Base-by-base conservation (phyloP, 257 asterid species). In the Plectranthus barbatus region DNA sequence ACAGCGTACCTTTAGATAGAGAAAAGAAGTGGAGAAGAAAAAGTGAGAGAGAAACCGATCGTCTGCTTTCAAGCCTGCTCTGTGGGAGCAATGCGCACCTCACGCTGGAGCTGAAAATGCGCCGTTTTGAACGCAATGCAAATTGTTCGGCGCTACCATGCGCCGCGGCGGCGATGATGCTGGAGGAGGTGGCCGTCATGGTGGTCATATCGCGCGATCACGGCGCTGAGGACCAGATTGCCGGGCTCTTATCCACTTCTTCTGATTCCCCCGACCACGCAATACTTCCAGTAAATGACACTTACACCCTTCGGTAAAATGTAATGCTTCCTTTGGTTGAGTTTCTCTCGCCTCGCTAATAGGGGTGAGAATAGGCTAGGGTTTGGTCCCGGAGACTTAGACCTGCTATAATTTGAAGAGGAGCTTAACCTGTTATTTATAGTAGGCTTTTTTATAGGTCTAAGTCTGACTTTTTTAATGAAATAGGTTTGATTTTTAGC, bases 31-130 rank as follows among this genome's bases (percentile, higher is more conserved):
- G 76, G 67, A 87, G 69, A 29, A 71, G 68, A 69, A 79, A 67
- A 8, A 90, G 77, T 5, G 95, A 76, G 14, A 82, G 54, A 19
- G 94, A 83, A 61, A 87, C 78, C 66, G 60, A 61, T 73, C 95
- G 76, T 61, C 97, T 75, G 84, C 95, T 80, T 76, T 75, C 72
- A 51, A 17, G 73, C 74, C 64, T 75, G 75, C 72, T 69, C 74
- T 66, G 72, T 15, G 80, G 72, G 62, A 41, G 68, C 54, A 74
- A 63, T 37, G 80, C 73, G 81, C 95, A 89, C 56, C 68, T 69
- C 58, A 75, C 73, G 18, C 55, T 15, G 42, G 77, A 55, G 76
- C 74, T 45, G 34, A 67, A 52, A 48, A 21, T 23, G 61, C 68
- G 75, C 72, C 66, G 75, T 55, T 48, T 52, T 41, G 66, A 69